Percentiles rank a stretch among this genome's conserved stretches.
These are phyloP conservation scores for Rostrohypoxylon terebratum DNA, from an alignment of 495 filamentous ascomycete genomes.

Conservation along the genomic window DNA sequence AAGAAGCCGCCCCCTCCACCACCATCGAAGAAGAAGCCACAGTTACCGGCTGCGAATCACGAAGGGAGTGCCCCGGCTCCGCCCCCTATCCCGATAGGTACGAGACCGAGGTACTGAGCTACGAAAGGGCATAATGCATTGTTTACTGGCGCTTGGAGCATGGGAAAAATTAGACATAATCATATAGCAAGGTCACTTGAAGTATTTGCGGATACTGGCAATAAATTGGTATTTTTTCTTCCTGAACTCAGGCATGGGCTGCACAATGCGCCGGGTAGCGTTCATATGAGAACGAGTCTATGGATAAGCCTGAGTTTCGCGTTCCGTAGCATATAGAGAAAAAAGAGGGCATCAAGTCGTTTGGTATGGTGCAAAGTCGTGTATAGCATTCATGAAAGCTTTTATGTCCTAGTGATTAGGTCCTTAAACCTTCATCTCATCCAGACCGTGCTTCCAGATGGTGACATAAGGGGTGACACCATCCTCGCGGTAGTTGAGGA, in stretches of 20 bases:
- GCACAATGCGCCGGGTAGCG: slow-evolving; percentile 25
- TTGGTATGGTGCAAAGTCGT: slow-evolving; percentile 29
- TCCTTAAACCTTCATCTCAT: slow-evolving; percentile 90
- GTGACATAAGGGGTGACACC: slow-evolving; percentile 89
- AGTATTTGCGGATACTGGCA: background rate
- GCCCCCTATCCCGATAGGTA: slow-evolving; percentile 63
- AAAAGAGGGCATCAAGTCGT: slow-evolving; percentile 35
- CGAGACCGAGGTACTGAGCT: slow-evolving; percentile 51
- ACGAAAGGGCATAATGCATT: background rate
- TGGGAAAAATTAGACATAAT: background rate
- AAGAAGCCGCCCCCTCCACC: slow-evolving; percentile 78
- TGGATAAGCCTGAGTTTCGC: slow-evolving; percentile 16
- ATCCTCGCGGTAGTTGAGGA: slow-evolving; percentile 97
- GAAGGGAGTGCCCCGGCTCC: slow-evolving; percentile 54
- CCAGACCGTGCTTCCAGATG: slow-evolving; percentile 96
- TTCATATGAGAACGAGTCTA: slow-evolving; percentile 38
- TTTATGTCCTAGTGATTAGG: slow-evolving; percentile 18
- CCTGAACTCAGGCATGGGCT: slow-evolving; percentile 29
- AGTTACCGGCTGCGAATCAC: slow-evolving; percentile 31
- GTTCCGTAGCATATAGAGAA: slow-evolving; percentile 33
- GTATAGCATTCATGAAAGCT: slow-evolving; percentile 28
- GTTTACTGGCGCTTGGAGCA: slow-evolving; percentile 4
- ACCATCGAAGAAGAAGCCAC: slow-evolving; percentile 72
- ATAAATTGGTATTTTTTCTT: slow-evolving; percentile 25
- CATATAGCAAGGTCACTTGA: slow-evolving; percentile 24